Evolutionary conservation across 2,329 filamentous ascomycete species (phyloP), one percentile per base, ranked within the genome.

Genomic region (Fusarium burgessii): DNA sequence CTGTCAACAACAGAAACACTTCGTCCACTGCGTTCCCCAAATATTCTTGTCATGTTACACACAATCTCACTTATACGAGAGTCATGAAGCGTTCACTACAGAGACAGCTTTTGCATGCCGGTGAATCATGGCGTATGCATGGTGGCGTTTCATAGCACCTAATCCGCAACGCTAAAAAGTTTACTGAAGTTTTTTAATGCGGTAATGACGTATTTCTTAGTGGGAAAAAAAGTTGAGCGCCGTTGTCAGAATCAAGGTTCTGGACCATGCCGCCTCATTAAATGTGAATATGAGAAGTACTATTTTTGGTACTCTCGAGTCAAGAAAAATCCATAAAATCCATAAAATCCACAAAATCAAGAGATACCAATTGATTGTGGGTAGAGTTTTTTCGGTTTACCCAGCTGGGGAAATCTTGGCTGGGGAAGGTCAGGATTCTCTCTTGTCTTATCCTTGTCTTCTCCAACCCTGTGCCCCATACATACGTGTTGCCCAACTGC

Each of bases 161-260:
- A 57, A 55, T 29, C 32, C 58, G 35, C 29, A 47, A 40, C 62
- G 66, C 72, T 74, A 72, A 70, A 50, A 60, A 41, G 41, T 36
- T 54, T 51, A 47, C 60, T 57, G 41, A 54, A 32, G 43, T 40
- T 54, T 50, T 66, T 61, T 61, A 29, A 45, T 55, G 50, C 56
- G 62, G 62, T 33, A 50, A 75, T 75, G 73, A 75, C 73, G 73
- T 76, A 70, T 71, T 75, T 46, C 46, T 29, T 50, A 57, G 52
- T 45, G 15, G 17, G 27, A 3, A 11, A 17, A 33, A 58, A 58
- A 49, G 42, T 50, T 49, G 52, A 45, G 50, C 38, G 43, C 51
- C 54, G 50, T 41, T 46, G 29, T 50, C 29, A 38, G 32, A 60
- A 68, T 62, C 72, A 72, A 74, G 66, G 58, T 73, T 73, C 58